Evolutionary conservation across 306 rosid species (phyloP).

Genomic region (Corylus avellana): DNA sequence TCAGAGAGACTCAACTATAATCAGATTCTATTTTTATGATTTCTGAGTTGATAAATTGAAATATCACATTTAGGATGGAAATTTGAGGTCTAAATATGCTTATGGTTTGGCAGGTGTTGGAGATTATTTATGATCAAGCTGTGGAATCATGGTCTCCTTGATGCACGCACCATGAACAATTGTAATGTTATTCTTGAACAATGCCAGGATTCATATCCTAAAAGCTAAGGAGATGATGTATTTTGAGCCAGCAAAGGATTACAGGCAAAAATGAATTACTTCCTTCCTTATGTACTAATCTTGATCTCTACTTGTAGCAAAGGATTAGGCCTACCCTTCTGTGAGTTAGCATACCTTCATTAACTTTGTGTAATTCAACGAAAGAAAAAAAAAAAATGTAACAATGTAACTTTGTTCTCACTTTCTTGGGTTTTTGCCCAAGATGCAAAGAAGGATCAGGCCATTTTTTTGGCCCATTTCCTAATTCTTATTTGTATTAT

Average conservation of each 20-base stretch:
- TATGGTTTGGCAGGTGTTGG: conserved; percentile 65
- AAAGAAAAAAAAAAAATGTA: too few relatives aligned
- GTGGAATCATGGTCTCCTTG: conserved; percentile 69
- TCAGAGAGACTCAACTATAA: too few relatives aligned
- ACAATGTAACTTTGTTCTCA: too few relatives aligned
- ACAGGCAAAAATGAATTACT: neutral
- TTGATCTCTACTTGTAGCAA: neutral
- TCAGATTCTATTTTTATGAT: too few relatives aligned
- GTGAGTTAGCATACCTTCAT: neutral
- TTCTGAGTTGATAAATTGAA: neutral
- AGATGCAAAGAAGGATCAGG: too few relatives aligned
- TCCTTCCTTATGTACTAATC: neutral
- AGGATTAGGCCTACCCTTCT: neutral
- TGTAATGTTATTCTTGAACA: conserved; percentile 56
- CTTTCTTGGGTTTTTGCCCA: too few relatives aligned
- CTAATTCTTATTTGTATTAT: too few relatives aligned
- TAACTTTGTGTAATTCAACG: neutral
- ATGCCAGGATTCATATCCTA: conserved; percentile 40
- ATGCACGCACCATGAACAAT: conserved; percentile 43
- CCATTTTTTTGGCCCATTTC: too few relatives aligned
- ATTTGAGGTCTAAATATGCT: conserved; percentile 7
- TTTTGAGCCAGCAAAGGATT: neutral
- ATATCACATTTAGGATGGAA: neutral
- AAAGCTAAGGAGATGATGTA: conserved; percentile 23
- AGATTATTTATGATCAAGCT: conserved; percentile 68